Conservation (phyloP, 768 basidiomycete genomes). For the Myochromella boudieri region DNA sequence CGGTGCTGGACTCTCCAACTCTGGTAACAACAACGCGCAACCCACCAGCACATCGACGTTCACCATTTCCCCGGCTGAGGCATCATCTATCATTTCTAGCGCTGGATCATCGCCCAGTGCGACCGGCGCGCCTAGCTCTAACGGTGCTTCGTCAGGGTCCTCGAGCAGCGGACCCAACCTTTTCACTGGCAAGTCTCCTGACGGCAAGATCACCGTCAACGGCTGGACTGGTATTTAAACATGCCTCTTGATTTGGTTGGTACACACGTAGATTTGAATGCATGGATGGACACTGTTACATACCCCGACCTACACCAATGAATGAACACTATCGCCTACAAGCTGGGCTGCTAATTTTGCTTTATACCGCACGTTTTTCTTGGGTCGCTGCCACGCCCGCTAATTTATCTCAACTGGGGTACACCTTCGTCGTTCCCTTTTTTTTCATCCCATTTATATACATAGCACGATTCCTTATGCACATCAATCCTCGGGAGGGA, state of each 20-base stretch:
- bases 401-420: conserved; percentile 6
- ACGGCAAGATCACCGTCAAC: conserved; percentile 43
- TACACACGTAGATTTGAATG: neutral
- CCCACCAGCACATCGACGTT: conserved; percentile 10
- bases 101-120: conserved; percentile 18
- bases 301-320: conserved; percentile 1
- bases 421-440: conserved; percentile 1
- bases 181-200: conserved; percentile 38
- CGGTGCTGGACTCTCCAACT: conserved; percentile 8
- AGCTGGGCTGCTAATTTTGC: conserved; percentile 8
- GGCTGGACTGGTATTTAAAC: conserved; percentile 39
- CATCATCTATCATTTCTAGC: conserved; percentile 20
- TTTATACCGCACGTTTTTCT: conserved; percentile 8
- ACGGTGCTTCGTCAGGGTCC: conserved; percentile 12
- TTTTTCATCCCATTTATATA: neutral
- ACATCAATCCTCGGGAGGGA: conserved; percentile 14
- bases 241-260: neutral
- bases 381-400: neutral
- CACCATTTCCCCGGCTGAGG: conserved; percentile 22
- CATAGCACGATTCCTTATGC: conserved; percentile 5
- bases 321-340: conserved; percentile 1
- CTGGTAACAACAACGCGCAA: neutral
- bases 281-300: conserved; percentile 3
- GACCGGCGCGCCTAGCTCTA: conserved; percentile 20
- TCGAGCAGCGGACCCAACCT: conserved; percentile 35